Evolutionary conservation across 2,329 filamentous ascomycete species (phyloP), one percentile per base, ranked within the genome.

Genomic region (Xylariomycetidae sp.): DNA sequence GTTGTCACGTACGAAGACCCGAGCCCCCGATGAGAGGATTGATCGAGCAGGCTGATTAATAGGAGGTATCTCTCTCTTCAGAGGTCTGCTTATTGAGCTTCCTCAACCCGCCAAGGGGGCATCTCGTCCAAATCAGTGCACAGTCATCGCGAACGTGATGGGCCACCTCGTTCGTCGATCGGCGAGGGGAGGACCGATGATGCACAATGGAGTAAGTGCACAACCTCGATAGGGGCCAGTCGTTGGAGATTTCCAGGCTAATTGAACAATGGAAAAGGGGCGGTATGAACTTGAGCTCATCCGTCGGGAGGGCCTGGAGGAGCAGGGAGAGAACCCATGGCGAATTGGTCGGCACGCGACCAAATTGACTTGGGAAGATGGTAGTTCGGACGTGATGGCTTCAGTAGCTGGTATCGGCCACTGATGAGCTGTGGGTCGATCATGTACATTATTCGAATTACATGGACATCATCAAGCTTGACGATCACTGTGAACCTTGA

Each of bases 181-280:
- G 1, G 44, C 44, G 0, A 34, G 40, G 4, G 49, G 48, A 3
- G 46, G 49, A 4, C 40, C 32, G 4, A 36, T 57, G 17, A 41
- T 49, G 31, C 51, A 57, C 30, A 57, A 57, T 22, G 56, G 53
- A 14, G 54, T 56, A 18, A 40, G 46, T 38, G n/a, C n/a, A n/a
- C n/a, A n/a, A n/a, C n/a, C n/a, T n/a, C n/a, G n/a, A n/a, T n/a
- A n/a, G n/a, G n/a, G n/a, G n/a, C n/a, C n/a, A n/a, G n/a, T n/a
- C n/a, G n/a, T n/a, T n/a, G n/a, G n/a, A n/a, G n/a, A n/a, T n/a
- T n/a, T n/a, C n/a, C n/a, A n/a, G n/a, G n/a, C n/a, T n/a, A n/a
- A n/a, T n/a, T n/a, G n/a, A n/a, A n/a, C n/a, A n/a, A n/a, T n/a
- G n/a, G n/a, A n/a, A 18, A 12, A 54, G 56, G 54, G 41, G 25